Base-by-base conservation (phyloP, 306 rosid genomes). In the Vigna mungo region DNA sequence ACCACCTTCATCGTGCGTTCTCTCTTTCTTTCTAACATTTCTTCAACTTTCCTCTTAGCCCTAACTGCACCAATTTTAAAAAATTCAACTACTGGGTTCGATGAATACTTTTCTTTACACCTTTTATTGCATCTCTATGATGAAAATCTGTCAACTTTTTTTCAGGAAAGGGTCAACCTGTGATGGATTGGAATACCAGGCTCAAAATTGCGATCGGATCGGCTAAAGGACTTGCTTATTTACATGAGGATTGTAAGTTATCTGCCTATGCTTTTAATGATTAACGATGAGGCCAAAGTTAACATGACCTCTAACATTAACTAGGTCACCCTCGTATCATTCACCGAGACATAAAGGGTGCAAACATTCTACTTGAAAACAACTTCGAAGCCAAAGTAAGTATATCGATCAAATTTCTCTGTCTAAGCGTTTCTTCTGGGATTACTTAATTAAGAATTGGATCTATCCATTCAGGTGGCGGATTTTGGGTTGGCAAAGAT, bases 401-500 rank as follows among this genome's bases (percentile, higher is more conserved):
- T 51, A 27, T 41, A 37, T 48, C 54, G 34, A 30, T 41, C 68
- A 25, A 69, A 74, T 68, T 74, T 72, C 39, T 15, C 25, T 12
- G 7, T 12, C 18, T 16, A 3, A 27, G 30, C 43, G 4, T 62
- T 59, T 72, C 14, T 71, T 79, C 9, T 71, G 9, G 10, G 1
- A 37, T 23, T 41, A 12, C 36, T 20, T 67, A 10, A 46, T 34
- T 78, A 39, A 71, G 54, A 7, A 4, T 27, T 74, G 27, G 9
- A 14, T 10, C 30, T 15, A 12, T 10, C n/a, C 4, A 39, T 74
- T 72, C 79, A 95, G 97, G 97, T 92, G 71, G 89, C 98, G 9
- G 97, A 95, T 88, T 95, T 95, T 48, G 98, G 97, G 17, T 84
- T 95, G 90, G 97, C 92, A 16, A 95, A 90, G 87, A 86, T 92